These are phyloP conservation scores for Cyclotella distinguenda DNA, from an alignment of 108 stramenopile species.

Conservation along the genomic window DNA sequence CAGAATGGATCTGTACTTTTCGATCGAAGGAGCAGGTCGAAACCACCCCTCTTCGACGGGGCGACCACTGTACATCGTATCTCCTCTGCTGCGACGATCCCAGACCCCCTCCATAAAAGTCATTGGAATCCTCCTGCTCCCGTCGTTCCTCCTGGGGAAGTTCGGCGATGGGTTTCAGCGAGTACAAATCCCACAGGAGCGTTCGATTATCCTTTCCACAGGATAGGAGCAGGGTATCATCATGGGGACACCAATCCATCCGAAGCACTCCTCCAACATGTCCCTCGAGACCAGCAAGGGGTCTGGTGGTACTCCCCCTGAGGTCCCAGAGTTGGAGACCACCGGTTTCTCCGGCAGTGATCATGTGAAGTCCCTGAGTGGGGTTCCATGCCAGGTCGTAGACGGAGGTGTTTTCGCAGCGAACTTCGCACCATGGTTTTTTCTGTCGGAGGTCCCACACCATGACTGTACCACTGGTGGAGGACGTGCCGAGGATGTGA, in stretches of 20 bases:
- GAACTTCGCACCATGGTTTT: slow-evolving; percentile 95
- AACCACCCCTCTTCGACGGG: slow-evolving; percentile 83
- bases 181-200: slow-evolving; percentile 93
- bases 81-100: slow-evolving; percentile 71
- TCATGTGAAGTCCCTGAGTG: slow-evolving; percentile 89
- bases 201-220: slow-evolving; percentile 96
- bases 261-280: slow-evolving; percentile 90
- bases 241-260: slow-evolving; percentile 95
- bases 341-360: slow-evolving; percentile 94
- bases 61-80: slow-evolving; percentile 91
- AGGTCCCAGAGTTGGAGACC: slow-evolving; percentile 95
- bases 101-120: slow-evolving; percentile 59
- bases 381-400: slow-evolving; percentile 95
- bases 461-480: slow-evolving; percentile 80
- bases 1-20: slow-evolving; percentile 92
- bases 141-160: slow-evolving; percentile 60
- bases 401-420: slow-evolving; percentile 66
- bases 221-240: slow-evolving; percentile 77
- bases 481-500: slow-evolving; percentile 92
- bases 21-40: slow-evolving; percentile 94
- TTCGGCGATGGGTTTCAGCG: slow-evolving; percentile 85
- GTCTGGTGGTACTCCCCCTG: slow-evolving; percentile 89
- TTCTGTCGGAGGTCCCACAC: slow-evolving; percentile 95
- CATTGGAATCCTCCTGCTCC: slow-evolving; percentile 13
- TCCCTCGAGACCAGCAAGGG: slow-evolving; percentile 84